phyloP scores from a whole-genome alignment of 805 yeast species.

The Wickerhamiella alocasiicola region DNA sequence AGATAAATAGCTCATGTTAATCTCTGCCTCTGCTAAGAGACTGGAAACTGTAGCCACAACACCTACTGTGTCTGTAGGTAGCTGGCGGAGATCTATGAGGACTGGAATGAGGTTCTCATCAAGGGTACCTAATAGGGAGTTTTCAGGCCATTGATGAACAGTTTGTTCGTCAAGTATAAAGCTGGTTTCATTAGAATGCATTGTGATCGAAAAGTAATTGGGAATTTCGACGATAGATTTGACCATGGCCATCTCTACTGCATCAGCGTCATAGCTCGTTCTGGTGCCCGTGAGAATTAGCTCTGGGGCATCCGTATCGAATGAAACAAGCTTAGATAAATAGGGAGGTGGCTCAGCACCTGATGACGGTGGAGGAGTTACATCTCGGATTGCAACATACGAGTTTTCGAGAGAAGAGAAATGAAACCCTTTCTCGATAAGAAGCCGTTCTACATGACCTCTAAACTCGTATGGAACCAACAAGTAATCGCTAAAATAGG shows the following conservation, averaged over 20 bases:
- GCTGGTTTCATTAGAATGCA: slow-evolving; percentile 26
- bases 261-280: slow-evolving; percentile 28
- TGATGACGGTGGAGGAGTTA: neutral
- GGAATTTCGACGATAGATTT: slow-evolving; percentile 27
- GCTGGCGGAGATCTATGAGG: slow-evolving; percentile 37
- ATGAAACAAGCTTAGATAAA: neutral
- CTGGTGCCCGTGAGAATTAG: slow-evolving; percentile 49
- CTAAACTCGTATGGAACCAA: slow-evolving; percentile 40
- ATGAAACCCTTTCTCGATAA: slow-evolving; percentile 34
- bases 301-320: slow-evolving; percentile 18
- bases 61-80: slow-evolving; percentile 52
- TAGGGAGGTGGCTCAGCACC: neutral
- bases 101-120: slow-evolving; percentile 48
- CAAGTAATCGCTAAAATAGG: slow-evolving; percentile 53
- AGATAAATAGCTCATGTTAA: slow-evolving; percentile 47
- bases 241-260: slow-evolving; percentile 29
- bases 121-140: slow-evolving; percentile 43
- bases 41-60: slow-evolving; percentile 55
- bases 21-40: slow-evolving; percentile 29
- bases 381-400: slow-evolving; percentile 24
- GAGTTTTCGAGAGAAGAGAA: slow-evolving; percentile 36
- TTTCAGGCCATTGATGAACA: slow-evolving; percentile 32
- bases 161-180: slow-evolving; percentile 22
- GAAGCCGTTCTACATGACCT: slow-evolving; percentile 34
- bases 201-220: slow-evolving; percentile 22